Evolutionary conservation across 2,329 filamentous ascomycete species (phyloP), one percentile per base, ranked within the genome.

Genomic region (Dichotomopilus funicola): DNA sequence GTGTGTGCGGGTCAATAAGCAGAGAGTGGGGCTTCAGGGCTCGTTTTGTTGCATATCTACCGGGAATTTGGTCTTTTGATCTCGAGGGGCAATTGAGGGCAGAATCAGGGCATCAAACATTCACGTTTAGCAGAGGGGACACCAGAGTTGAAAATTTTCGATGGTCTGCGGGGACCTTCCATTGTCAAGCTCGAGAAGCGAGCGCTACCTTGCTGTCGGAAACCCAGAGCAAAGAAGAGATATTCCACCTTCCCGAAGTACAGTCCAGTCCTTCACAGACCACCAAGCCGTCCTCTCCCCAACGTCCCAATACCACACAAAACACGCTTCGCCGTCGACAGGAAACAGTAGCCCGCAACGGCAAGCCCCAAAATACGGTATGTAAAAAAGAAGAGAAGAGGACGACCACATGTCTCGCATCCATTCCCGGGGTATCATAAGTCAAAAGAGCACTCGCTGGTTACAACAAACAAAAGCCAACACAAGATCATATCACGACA

Each of bases 351-450:
- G 45, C 37, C 51, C 31, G 49, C 19, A 27, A 27, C 19, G 19
- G 19, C 19, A 27, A 27, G 19, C 19, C 19, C 19, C 19, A 27
- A 27, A 61, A 56, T 49, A 57, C 44, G 56, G 40, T 45, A 52
- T 48, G 52, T 53, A 58, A 53, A 59, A 44, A 55, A 38, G 35
- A 49, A 62, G 53, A 52, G 42, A 61, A 57, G 55, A 61, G 62
- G 58, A 62, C 57, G 59, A 62, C 61, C 56, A 61, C 62, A 61
- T 63, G 59, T 63, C 56, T 58, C 59, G 52, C 57, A 57, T 54
- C 53, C 58, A 49, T 19, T 13, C 49, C 54, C 27, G 34, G 54
- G 54, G 54, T 56, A 56, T 56, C 56, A 53, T 55, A 52, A 27
- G 53, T 49, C 52, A 56, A 62, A 59, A 54, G 19, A 49, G 48